These are phyloP conservation scores for Amanita rimosa DNA, from an alignment of 768 basidiomycete species.

Conservation along the genomic window DNA sequence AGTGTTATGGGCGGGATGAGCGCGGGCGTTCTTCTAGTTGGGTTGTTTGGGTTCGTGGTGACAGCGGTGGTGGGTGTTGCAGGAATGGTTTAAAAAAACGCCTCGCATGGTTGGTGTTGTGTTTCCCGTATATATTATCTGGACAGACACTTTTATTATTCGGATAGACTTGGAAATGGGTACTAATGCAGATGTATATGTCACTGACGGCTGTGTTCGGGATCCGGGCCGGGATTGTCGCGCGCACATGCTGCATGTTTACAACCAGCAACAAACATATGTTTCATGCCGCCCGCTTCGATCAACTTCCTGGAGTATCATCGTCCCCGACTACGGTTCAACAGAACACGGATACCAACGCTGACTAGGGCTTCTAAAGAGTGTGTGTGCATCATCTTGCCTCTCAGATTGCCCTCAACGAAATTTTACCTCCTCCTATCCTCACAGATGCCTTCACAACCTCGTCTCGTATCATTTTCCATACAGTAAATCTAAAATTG, in stretches of 20 bases:
- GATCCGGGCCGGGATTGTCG: no score
- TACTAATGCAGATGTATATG: no score
- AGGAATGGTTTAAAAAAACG: slow-evolving; percentile 1
- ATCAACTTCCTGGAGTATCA: slow-evolving; percentile 37
- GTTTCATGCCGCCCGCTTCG: no score
- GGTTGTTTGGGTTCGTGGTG: background rate
- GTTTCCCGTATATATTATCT: no score
- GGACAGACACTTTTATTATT: no score
- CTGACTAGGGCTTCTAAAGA: slow-evolving; percentile 40
- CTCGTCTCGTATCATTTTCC: slow-evolving; percentile 37
- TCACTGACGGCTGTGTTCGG: no score
- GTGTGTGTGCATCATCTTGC: slow-evolving; percentile 16
- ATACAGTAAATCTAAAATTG: slow-evolving; percentile 9
- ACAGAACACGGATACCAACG: slow-evolving; percentile 31
- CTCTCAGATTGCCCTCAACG: background rate
- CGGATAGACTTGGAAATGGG: no score
- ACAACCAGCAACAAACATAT: no score
- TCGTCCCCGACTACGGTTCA: slow-evolving; percentile 27
- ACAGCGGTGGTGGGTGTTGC: slow-evolving; percentile 2
- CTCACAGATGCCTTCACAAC: slow-evolving; percentile 43
- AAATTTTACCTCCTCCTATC: background rate
- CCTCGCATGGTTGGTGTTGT: no score
- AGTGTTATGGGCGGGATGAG: background rate
- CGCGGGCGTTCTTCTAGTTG: background rate
- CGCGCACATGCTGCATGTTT: no score